Base-by-base conservation (phyloP, 768 basidiomycete species). In the Leccinellum luteum region DNA sequence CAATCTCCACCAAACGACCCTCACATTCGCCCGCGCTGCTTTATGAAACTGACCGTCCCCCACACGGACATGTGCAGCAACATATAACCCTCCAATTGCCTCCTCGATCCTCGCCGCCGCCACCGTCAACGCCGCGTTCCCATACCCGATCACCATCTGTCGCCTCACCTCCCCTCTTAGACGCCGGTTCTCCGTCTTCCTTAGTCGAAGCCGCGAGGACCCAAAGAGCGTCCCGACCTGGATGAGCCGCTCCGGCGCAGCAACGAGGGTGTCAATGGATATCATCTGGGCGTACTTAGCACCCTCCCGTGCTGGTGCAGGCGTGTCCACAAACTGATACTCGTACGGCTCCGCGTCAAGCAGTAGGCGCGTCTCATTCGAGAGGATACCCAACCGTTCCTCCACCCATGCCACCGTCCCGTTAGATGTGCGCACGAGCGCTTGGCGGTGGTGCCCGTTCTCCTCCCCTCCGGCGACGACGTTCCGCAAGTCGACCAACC, bases 151-250 rank as follows among this genome's bases (percentile, higher is more conserved):
- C 8, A 76, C 71, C 87, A 92, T 90, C 43, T 66, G 68, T 55
- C 73, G 70, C 15, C 89, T 81, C 51, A 87, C 74, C 17, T 70
- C 62, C 6, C 73, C 67, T 2, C 85, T 82, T 27, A 83, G 64
- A 14, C 65, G 68, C 50, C 75, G 65, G 60, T 83, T 79, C 14
- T 64, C 64, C 9, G 65, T 61, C 28, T 74, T 64, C 21, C 73
- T 76, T 0, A 90, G 75, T 23, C 80, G 78, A 2, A 92, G 73
- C 9, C 92, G 81, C 2, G 85, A 84, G 1, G 89, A 86, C 5
- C 89, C 90, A 71, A 92, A 92, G 2, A 92, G 78, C 0, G 86
- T 85, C 9, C 91, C 91, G 14, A 93, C 65, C 55, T 87, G 83
- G 15, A 94, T 65, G 27, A 92, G 79, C 9, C 78, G 81, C 56